phyloP scores from a whole-genome alignment of 306 rosid genomes.

The Acacia confusa region DNA sequence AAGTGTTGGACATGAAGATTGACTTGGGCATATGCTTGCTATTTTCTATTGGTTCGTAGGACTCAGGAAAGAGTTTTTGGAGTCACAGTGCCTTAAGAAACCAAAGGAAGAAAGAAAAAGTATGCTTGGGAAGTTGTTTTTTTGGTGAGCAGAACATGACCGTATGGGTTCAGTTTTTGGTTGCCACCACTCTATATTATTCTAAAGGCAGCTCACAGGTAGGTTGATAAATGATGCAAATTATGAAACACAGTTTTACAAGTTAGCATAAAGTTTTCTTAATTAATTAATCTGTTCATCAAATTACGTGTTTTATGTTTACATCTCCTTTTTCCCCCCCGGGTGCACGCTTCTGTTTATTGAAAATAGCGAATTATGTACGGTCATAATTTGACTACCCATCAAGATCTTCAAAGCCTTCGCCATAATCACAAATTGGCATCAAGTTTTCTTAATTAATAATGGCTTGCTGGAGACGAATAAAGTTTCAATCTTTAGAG shows the following conservation, averaged over 20 bases:
- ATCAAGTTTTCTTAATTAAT: too few relatives aligned
- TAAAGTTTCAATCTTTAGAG: too few relatives aligned
- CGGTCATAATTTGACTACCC: neutral
- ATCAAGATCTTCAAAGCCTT: too few relatives aligned
- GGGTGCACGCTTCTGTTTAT: neutral
- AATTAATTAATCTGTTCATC: neutral
- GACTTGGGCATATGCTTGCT: conserved; percentile 29
- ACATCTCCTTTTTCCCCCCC: neutral
- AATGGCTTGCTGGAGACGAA: too few relatives aligned
- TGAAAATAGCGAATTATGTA: neutral
- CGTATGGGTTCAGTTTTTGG: conserved; percentile 53
- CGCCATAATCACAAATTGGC: too few relatives aligned
- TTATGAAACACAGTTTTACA: conserved; percentile 26
- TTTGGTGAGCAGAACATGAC: conserved; percentile 84
- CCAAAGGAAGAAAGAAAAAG: conserved; percentile 18
- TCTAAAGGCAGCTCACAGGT: conserved; percentile 40
- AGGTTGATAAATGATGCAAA: conserved; percentile 39
- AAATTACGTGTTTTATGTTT: neutral
- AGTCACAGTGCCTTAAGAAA: conserved; percentile 40
- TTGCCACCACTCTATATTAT: conserved; percentile 56
- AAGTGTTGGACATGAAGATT: conserved; percentile 26
- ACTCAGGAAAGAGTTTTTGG: conserved; percentile 24
- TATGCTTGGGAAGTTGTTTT: conserved; percentile 29
- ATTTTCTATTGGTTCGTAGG: conserved; percentile 33
- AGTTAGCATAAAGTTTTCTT: conserved; percentile 22